Evolutionary conservation across 2,329 filamentous ascomycete genomes (phyloP), one percentile per base, ranked within the genome.

Genomic region (Alternaria solani): DNA sequence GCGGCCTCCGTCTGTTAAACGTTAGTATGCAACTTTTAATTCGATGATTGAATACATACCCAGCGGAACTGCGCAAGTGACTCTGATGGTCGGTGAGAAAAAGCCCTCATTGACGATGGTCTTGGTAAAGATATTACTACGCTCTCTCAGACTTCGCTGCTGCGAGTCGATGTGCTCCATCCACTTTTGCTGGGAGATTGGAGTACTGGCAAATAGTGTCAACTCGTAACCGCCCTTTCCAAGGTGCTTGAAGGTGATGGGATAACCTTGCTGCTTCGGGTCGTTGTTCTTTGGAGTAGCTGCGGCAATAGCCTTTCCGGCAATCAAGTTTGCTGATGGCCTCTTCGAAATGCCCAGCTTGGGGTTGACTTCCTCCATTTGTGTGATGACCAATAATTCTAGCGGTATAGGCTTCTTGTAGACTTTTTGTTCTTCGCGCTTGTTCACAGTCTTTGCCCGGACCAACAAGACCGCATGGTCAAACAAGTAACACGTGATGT

Each of bases 291-390:
- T 75, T 11, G 74, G 72, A 32, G 73, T 80, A 25, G 79, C 78
- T 48, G 80, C 79, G 41, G 84, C 80, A 64, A 87, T 88, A 20
- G 85, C 76, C 47, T 81, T 76, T 12, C 68, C 68, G 8, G 80
- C 83, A 64, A 77, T 78, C 71, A 98, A 83, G 76, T 93, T 94
- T 3, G 93, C 95, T 1, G 94, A 96, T 14, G 94, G 90, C 52
- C 95, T 87, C 81, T 97, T 98, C 34, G 93, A 84, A 46, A 93
- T 85, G 25, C 93, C 93, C 49, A 89, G 80, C 64, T 87, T 89
- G 3, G 94, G 94, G 42, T 97, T 92, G 30, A 98, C 89, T 76
- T 97, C 93, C 54, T 98, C 94, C 94, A 99, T 98, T 76, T 98
- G 94, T 54, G 91, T 90, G 68, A 99, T 98, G 25, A 95, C 89